Evolutionary conservation across 202 grass and related monocot species (phyloP).

Genomic region (Carex arenaria): DNA sequence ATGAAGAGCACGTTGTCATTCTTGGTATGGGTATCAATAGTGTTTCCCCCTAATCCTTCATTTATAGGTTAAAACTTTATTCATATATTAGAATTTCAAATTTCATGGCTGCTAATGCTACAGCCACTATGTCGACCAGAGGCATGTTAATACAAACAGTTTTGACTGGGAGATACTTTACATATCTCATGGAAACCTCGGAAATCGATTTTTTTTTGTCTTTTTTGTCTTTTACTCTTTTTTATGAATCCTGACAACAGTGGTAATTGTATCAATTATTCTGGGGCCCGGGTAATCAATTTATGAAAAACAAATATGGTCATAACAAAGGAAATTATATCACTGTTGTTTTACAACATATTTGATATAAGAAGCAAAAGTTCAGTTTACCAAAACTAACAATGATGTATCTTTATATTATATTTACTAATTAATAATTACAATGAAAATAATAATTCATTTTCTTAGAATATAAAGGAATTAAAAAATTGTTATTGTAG

Average conservation of each 20-base stretch:
- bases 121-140: neutral
- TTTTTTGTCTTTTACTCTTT: too few relatives aligned
- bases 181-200: neutral
- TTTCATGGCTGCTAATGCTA: neutral
- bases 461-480: neutral
- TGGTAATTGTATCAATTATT: neutral
- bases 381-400: neutral
- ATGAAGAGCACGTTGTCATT: conserved; percentile 16
- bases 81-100: neutral
- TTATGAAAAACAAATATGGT: neutral
- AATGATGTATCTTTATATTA: neutral
- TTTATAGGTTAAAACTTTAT: neutral
- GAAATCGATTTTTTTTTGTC: neutral
- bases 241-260: neutral
- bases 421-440: neutral
- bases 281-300: neutral
- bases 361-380: neutral
- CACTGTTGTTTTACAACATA: neutral
- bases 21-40: conserved; percentile 18
- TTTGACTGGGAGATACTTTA: neutral
- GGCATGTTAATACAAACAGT: neutral
- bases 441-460: neutral
- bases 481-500: neutral
- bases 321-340: neutral
- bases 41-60: neutral